phyloP scores from a whole-genome alignment of 345 rosid species.

The Psidium guajava region DNA sequence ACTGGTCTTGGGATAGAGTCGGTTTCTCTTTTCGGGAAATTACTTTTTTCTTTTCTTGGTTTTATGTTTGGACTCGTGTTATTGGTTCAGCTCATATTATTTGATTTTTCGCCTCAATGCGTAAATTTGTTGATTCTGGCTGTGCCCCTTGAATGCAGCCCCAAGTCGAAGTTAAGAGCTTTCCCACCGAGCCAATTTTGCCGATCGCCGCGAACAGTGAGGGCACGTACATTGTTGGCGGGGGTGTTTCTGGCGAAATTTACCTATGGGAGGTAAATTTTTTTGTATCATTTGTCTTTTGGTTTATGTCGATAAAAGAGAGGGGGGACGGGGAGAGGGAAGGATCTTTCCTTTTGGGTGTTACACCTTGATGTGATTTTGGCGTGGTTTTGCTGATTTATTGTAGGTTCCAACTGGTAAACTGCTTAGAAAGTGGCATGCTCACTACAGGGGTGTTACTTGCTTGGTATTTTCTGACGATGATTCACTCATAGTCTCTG shows the following conservation, averaged over 20 bases:
- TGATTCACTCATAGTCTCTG: constrained; percentile 64
- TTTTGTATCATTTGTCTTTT: neutral
- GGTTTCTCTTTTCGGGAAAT: neutral
- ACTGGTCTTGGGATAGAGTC: constrained; percentile 78
- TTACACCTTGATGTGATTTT: neutral
- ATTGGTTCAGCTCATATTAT: neutral
- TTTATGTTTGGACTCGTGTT: neutral
- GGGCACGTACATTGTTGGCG: constrained; percentile 75
- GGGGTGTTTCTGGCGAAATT: constrained; percentile 62
- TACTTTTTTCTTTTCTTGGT: neutral
- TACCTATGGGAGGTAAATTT: constrained; percentile 71
- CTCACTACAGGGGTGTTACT: constrained; percentile 60
- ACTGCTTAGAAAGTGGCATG: constrained; percentile 76
- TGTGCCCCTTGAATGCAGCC: constrained; percentile 30
- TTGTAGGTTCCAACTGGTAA: constrained; percentile 64
- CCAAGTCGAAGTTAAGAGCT: constrained; percentile 64
- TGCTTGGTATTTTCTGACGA: constrained; percentile 72
- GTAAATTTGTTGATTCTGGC: neutral
- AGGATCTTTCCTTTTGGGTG: neutral
- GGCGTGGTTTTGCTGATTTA: neutral
- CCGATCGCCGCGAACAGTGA: constrained; percentile 54
- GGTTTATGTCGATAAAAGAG: neutral
- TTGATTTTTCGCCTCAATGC: neutral
- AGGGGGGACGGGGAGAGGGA: neutral
- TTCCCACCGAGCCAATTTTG: constrained; percentile 63